phyloP scores from a whole-genome alignment of 176 grass and related monocot species.

The Rhynchospora pubera region DNA sequence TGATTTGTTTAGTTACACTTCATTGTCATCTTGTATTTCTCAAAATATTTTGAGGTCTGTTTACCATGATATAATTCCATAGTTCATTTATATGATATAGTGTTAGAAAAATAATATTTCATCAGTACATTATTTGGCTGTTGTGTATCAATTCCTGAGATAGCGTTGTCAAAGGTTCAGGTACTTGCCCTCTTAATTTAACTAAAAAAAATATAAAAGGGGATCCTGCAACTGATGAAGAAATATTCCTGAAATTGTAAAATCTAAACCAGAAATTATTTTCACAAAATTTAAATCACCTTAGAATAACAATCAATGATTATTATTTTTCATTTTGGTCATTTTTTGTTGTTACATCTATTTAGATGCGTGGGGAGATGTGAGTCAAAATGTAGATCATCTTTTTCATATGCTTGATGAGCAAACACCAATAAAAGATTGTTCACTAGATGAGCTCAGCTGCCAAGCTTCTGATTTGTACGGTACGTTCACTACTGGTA shows the following conservation, averaged over 20 bases:
- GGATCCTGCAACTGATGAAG: background rate
- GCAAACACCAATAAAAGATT: conserved; percentile 93
- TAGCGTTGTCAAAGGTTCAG: background rate
- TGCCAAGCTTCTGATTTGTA: conserved; percentile 47
- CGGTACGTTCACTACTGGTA: conserved; percentile 33
- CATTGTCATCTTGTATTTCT: background rate
- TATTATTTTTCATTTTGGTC: conserved; percentile 18
- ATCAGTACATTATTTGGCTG: background rate
- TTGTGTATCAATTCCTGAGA: background rate
- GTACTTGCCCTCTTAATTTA: background rate
- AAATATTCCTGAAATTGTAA: background rate
- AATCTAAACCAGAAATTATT: background rate
- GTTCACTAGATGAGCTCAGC: conserved; percentile 46
- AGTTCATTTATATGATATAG: background rate
- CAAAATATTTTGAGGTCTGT: background rate
- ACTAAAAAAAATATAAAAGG: background rate
- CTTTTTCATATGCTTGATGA: conserved; percentile 61
- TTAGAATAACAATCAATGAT: background rate
- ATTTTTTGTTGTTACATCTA: conserved; percentile 25
- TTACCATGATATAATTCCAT: background rate
- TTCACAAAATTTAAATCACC: background rate
- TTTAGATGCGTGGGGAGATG: conserved; percentile 52
- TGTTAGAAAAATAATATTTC: background rate
- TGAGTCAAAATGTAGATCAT: conserved; percentile 36
- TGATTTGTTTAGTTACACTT: background rate